Conservation (phyloP, 805 yeast species). For the Candida ovalis region DNA sequence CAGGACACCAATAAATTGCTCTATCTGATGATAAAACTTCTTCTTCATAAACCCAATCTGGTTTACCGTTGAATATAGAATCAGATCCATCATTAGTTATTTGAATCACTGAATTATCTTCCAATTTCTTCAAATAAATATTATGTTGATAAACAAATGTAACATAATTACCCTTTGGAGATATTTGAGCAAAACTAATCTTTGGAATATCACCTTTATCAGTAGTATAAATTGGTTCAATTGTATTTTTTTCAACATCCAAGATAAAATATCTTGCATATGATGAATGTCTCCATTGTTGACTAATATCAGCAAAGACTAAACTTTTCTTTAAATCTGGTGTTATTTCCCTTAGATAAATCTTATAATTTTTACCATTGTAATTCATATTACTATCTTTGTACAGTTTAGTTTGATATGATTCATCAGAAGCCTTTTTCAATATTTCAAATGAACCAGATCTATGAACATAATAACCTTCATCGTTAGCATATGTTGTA, state of each 20-base stretch:
- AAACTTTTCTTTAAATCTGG: constrained; percentile 47
- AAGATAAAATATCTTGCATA: constrained; percentile 59
- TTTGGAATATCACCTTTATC: constrained; percentile 28
- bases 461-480: constrained; percentile 37
- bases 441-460: constrained; percentile 13
- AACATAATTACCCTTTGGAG: constrained; percentile 54
- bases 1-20: constrained; percentile 73
- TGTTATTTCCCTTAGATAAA: constrained; percentile 43
- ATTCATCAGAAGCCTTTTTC: constrained; percentile 27
- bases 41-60: constrained; percentile 86
- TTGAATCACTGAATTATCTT: constrained; percentile 22
- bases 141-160: constrained; percentile 57
- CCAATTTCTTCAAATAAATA: constrained; percentile 44
- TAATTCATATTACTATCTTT: constrained; percentile 36
- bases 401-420: constrained; percentile 29
- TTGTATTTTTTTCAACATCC: constrained; percentile 36
- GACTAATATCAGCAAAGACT: constrained; percentile 44
- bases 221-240: constrained; percentile 20
- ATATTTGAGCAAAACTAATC: constrained; percentile 56
- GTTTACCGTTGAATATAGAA: constrained; percentile 58
- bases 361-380: constrained; percentile 35
- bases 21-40: constrained; percentile 59
- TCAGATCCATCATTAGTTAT: constrained; percentile 51
- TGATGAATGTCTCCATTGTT: constrained; percentile 70
- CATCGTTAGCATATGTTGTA: constrained; percentile 34